Evolutionary conservation across 441 rosid species (phyloP).

Genomic region (Pelargonium citronellum): DNA sequence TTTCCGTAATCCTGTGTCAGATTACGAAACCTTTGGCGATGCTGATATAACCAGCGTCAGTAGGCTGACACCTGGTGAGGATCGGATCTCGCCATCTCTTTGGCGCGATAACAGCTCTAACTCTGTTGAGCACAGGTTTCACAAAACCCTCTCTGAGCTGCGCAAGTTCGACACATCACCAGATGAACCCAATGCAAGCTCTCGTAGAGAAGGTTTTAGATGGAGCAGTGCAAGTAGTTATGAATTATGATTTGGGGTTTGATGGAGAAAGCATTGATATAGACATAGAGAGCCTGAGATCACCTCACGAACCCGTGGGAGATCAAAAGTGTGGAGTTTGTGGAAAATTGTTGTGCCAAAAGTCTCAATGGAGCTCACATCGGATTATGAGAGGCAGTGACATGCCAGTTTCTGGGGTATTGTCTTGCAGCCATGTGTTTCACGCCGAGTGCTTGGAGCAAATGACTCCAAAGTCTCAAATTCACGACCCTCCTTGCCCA

Average conservation of each 20-base stretch:
- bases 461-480: slow-evolving; percentile 52
- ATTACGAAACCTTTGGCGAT: slow-evolving; percentile 44
- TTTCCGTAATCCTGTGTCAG: slow-evolving; percentile 77
- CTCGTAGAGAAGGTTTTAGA: slow-evolving; percentile 68
- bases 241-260: slow-evolving; percentile 58
- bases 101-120: slow-evolving; percentile 42
- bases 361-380: slow-evolving; percentile 80
- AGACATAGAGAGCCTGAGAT: slow-evolving; percentile 32
- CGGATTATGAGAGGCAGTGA: slow-evolving; percentile 65
- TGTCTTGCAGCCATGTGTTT: slow-evolving; percentile 75
- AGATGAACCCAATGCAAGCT: slow-evolving; percentile 44
- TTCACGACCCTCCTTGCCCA: slow-evolving; percentile 77
- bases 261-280: slow-evolving; percentile 50
- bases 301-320: slow-evolving; percentile 24
- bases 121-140: slow-evolving; percentile 40
- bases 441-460: slow-evolving; percentile 93
- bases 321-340: slow-evolving; percentile 75
- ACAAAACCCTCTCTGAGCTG: slow-evolving; percentile 41
- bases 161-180: slow-evolving; percentile 50
- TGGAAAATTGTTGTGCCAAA: slow-evolving; percentile 57
- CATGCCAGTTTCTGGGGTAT: slow-evolving; percentile 70
- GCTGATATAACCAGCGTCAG: slow-evolving; percentile 35
- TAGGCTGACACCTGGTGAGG: slow-evolving; percentile 44
- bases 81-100: slow-evolving; percentile 40
- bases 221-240: slow-evolving; percentile 66